Conservation (phyloP, 176 grass and related monocot genomes). For the Phoenix roebelenii region DNA sequence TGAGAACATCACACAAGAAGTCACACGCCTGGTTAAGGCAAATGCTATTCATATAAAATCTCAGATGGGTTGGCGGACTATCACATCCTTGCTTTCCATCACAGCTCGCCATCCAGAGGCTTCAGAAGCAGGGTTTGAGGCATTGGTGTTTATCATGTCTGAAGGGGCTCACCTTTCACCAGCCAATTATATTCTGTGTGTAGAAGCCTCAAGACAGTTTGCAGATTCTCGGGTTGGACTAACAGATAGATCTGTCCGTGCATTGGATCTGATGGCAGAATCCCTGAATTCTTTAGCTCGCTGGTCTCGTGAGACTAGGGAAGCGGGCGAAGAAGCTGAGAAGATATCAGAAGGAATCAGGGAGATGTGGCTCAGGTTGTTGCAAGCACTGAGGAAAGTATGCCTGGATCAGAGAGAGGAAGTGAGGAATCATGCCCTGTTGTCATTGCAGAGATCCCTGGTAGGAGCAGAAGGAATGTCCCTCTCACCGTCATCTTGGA, state of each 20-base stretch:
- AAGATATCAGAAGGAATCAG: conserved; percentile 67
- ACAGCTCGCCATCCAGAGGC: conserved; percentile 95
- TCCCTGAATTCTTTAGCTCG: conserved; percentile 52
- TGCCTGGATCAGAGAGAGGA: conserved; percentile 90
- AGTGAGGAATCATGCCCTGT: conserved; percentile 79
- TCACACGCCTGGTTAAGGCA: conserved; percentile 74
- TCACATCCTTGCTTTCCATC: conserved; percentile 76
- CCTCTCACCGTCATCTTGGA: conserved; percentile 59
- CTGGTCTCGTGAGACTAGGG: conserved; percentile 69
- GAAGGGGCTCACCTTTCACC: conserved; percentile 69
- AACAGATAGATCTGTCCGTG: conserved; percentile 63
- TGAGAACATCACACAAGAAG: conserved; percentile 86
- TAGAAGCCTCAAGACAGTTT: conserved; percentile 83
- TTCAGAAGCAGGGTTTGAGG: conserved; percentile 81
- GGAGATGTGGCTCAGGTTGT: conserved; percentile 83
- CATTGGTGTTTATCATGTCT: conserved; percentile 78
- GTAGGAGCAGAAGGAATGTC: conserved; percentile 55
- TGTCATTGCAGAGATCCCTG: conserved; percentile 66
- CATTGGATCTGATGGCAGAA: conserved; percentile 74
- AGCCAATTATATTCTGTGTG: conserved; percentile 69
- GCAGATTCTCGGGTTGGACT: conserved; percentile 74
- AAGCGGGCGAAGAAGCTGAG: conserved; percentile 58
- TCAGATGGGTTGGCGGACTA: conserved; percentile 80
- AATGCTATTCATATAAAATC: conserved; percentile 84
- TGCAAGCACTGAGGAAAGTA: conserved; percentile 77